These are phyloP conservation scores for Acacia concinna DNA, from an alignment of 331 rosid species.

Conservation along the genomic window DNA sequence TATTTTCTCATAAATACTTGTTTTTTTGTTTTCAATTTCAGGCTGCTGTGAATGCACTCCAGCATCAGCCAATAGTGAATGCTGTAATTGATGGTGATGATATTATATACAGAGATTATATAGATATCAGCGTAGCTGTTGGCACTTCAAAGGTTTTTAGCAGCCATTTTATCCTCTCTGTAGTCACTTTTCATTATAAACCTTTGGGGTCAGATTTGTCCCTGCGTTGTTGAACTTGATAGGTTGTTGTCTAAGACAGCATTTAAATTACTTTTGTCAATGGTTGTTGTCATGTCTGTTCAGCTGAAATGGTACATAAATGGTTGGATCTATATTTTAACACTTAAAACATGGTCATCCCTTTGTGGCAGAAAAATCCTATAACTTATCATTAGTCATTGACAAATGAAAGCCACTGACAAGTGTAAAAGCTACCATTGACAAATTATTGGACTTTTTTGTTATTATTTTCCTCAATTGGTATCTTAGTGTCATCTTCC, in stretches of 20 bases:
- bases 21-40: conserved; percentile 29
- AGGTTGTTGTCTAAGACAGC: background rate
- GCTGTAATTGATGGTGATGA: conserved; percentile 94
- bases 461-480: too few species aligned
- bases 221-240: conserved; percentile 5
- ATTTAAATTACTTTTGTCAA: conserved; percentile 1
- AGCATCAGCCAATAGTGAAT: conserved; percentile 77
- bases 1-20: conserved; percentile 26
- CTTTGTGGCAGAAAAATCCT: too few species aligned
- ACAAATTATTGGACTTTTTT: too few species aligned
- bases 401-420: too few species aligned
- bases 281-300: conserved; percentile 23
- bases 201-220: background rate
- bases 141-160: conserved; percentile 72
- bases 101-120: conserved; percentile 77
- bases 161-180: conserved; percentile 25
- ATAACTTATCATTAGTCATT: too few species aligned
- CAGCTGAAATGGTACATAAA: background rate
- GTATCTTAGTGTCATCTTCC: too few species aligned
- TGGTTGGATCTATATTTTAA: conserved; percentile 15
- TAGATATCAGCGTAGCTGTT: conserved; percentile 86
- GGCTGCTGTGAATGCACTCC: conserved; percentile 90
- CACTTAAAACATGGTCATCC: conserved; percentile 9
- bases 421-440: too few species aligned
- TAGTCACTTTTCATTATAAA: conserved; percentile 19